Conservation (phyloP, 805 yeast species). For the Candida ipomoeae region DNA sequence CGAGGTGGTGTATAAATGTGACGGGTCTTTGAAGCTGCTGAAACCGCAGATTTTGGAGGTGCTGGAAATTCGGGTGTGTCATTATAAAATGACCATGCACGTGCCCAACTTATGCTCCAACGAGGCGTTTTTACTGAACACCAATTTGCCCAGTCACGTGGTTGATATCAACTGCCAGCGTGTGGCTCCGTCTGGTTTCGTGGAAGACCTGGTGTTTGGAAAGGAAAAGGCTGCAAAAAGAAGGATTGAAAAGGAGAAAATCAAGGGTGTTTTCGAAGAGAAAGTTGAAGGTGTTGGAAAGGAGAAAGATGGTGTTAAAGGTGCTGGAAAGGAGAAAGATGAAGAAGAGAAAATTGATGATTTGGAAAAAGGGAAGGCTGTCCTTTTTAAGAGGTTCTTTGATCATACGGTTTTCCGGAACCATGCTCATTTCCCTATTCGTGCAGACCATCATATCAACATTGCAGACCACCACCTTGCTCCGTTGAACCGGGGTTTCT, state of each 20-base stretch:
- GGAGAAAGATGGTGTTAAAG: no score
- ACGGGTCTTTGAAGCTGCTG: conserved; percentile 21
- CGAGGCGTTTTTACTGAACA: conserved; percentile 30
- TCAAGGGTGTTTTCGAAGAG: no score
- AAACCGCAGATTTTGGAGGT: conserved; percentile 34
- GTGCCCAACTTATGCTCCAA: conserved; percentile 47
- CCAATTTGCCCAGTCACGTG: conserved; percentile 20
- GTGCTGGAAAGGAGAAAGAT: no score
- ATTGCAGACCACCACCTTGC: conserved; percentile 22
- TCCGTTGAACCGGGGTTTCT: conserved; percentile 33
- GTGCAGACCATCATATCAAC: conserved; percentile 23
- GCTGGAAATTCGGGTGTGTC: conserved; percentile 54
- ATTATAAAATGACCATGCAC: conserved; percentile 48
- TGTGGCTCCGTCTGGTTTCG: conserved; percentile 1
- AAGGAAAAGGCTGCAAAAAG: no score
- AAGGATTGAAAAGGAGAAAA: no score
- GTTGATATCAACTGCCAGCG: conserved; percentile 29
- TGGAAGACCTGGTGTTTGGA: no score
- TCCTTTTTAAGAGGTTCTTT: conserved; percentile 3
- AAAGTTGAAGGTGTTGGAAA: no score
- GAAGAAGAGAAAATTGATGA: no score
- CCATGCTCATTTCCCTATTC: conserved; percentile 24
- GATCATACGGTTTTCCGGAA: conserved; percentile 7
- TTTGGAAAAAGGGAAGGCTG: no score
- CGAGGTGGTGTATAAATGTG: conserved; percentile 57